Evolutionary conservation across 2,329 filamentous ascomycete genomes (phyloP).

Genomic region (Falciphora oryzae): DNA sequence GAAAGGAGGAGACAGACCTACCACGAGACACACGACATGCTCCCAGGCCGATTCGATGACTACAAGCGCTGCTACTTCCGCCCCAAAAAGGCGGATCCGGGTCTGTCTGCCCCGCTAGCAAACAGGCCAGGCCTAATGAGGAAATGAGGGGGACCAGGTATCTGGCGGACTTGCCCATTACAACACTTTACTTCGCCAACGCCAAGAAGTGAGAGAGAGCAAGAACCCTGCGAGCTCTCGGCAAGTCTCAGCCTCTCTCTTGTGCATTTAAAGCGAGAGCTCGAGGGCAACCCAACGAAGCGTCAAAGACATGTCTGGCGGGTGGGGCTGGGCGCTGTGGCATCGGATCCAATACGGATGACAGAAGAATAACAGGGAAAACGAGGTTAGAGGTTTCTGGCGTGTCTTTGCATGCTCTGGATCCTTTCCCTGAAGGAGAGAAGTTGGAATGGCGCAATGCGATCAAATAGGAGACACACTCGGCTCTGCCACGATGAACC

Average conservation of each 20-base stretch:
- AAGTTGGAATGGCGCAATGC: too few relatives aligned
- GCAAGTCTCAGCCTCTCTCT: not conserved
- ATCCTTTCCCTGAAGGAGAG: too few relatives aligned
- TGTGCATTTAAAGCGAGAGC: not conserved
- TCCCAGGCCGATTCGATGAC: not conserved
- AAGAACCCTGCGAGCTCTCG: not conserved
- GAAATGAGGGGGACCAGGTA: not conserved
- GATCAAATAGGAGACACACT: too few relatives aligned
- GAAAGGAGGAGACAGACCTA: not conserved
- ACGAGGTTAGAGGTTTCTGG: too few relatives aligned
- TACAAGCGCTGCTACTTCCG: too few relatives aligned
- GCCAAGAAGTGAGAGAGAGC: not conserved
- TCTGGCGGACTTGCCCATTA: not conserved
- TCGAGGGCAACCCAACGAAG: not conserved
- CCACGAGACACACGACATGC: too few relatives aligned
- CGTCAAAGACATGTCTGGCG: not conserved
- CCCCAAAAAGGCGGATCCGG: not conserved
- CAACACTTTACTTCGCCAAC: not conserved
- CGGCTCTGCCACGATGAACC: not conserved
- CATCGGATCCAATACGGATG: not conserved
- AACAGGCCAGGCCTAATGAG: not conserved
- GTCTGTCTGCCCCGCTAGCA: constrained; percentile 1
- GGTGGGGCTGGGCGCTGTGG: not conserved
- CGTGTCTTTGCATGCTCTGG: too few relatives aligned
- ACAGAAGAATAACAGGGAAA: not conserved